A percentile compares a stretch with the other conserved stretches of the same genome.
These are phyloP conservation scores for Lithospermum erythrorhizon DNA, from an alignment of 257 asterid genomes.

Conservation along the genomic window DNA sequence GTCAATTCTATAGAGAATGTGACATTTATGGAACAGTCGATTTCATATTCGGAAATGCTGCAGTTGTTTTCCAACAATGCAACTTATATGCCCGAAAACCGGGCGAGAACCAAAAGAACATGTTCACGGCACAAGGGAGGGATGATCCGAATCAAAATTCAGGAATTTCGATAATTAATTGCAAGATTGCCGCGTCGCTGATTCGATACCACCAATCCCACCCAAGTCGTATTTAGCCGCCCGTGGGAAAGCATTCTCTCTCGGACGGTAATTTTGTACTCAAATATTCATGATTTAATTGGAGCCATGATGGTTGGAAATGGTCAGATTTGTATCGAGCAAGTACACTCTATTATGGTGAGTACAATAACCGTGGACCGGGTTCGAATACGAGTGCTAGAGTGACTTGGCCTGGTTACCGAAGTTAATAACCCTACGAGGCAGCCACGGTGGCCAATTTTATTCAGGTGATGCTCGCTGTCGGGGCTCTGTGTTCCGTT, in stretches of 20 bases:
- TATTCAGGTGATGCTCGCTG: slow-evolving; percentile 65
- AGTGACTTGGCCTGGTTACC: slow-evolving; percentile 85
- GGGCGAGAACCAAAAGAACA: slow-evolving; percentile 44
- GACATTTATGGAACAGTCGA: slow-evolving; percentile 90
- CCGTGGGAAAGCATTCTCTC: slow-evolving; percentile 89
- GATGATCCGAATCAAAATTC: slow-evolving; percentile 96
- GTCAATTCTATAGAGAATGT: slow-evolving; percentile 87
- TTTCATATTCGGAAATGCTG: slow-evolving; percentile 96
- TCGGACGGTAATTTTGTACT: slow-evolving; percentile 51
- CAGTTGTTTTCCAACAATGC: slow-evolving; percentile 73
- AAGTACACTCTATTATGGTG: slow-evolving; percentile 78
- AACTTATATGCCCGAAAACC: slow-evolving; percentile 84
- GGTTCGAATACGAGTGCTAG: slow-evolving; percentile 69
- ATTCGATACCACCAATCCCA: slow-evolving; percentile 48
- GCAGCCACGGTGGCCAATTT: slow-evolving; percentile 68
- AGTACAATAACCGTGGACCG: slow-evolving; percentile 77
- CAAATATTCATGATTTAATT: slow-evolving; percentile 43
- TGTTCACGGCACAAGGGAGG: slow-evolving; percentile 93
- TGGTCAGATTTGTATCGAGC: slow-evolving; percentile 62
- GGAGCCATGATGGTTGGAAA: slow-evolving; percentile 73
- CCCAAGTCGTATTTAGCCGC: slow-evolving; percentile 54
- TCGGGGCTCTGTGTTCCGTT: slow-evolving; percentile 43
- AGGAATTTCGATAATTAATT: slow-evolving; percentile 66
- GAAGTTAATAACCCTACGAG: slow-evolving; percentile 47
- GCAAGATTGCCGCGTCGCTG: slow-evolving; percentile 82